Base-by-base conservation (phyloP, 163 green algal genomes). In the Scenedesmus sp. region DNA sequence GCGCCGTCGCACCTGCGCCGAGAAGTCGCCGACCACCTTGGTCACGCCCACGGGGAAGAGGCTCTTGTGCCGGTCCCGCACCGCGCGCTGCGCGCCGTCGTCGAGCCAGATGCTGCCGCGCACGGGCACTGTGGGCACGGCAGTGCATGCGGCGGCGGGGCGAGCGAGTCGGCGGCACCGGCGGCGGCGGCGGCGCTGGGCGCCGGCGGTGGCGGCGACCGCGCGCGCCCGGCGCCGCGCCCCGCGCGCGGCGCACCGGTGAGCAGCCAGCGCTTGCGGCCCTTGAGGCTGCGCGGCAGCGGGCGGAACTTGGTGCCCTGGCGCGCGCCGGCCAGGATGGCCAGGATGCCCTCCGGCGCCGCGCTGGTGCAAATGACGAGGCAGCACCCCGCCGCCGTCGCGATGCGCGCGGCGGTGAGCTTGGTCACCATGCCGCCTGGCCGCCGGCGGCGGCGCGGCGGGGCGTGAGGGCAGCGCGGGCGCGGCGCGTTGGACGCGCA, bases 381-480 rank as follows among this genome's bases (percentile, higher is more conserved):
- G 56, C 86, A 89, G 81, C 88, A 95, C 31, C 94, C 95, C 0
- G 93, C 94, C 7, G 95, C 92, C 5, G 90, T 95, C 24, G 94
- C 94, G 63, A 98, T 95, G 64, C 92, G 89, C 9, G 93, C 94
- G 22, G 94, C 95, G 2, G 94, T 97, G 29, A 98, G 88, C 87
- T 98, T 98, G 57, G 95, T 98, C 29, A 88, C 89, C 95, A 98
- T 98, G 64, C 95, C 94, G 11, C 94, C n/a, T n/a, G n/a, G n/a
- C n/a, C n/a, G n/a, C n/a, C n/a, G n/a, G n/a, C n/a, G n/a, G n/a
- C n/a, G n/a, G n/a, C n/a, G n/a, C n/a, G n/a, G 93, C 6, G 94
- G 14, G n/a, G n/a, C n/a, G n/a, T n/a, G n/a, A n/a, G n/a, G n/a
- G n/a, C n/a, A n/a, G n/a, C n/a, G n/a, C n/a, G 47, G 14, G 14